Evolutionary conservation across 495 filamentous ascomycete genomes (phyloP), one percentile per base, ranked within the genome.

Genomic region (Glutinoglossum americanum): DNA sequence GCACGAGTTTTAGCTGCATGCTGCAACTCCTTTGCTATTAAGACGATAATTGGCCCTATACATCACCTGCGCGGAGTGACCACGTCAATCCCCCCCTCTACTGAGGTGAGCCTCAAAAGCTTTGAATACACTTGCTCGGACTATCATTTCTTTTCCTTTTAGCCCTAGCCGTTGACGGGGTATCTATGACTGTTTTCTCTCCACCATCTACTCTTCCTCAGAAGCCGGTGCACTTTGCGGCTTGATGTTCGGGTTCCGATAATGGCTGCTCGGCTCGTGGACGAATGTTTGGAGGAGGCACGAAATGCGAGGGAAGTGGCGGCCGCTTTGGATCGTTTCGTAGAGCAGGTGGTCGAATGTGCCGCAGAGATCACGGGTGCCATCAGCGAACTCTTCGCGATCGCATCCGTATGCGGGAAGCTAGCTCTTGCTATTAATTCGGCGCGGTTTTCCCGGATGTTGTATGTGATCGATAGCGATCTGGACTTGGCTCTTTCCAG

Each of bases 341-440:
- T 56, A n/a, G 54, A 39, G 54, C 33, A 39, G 25, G 54, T 56
- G 21, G 19, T 45, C 10, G 54, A 56, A 27, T 39, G 39, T 23
- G 25, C 32, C 7, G 26, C 54, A 25, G 39, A 56, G n/a, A 56
- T 56, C n/a, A 39, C 54, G 32, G 39, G 39, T 45, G 54, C 39
- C 13, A 56, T 56, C 54, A 56, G 54, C 32, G 39, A 56, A n/a
- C 54, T 56, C 32, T 56, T 39, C 32, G 54, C 33, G 23, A 56
- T 56, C 32, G 15, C 49, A 21, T 53, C 49, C 26, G 49, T 53
- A 10, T 53, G 49, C 26, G 49, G 49, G 13, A 53, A 53, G 28
- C 11, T 53, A 25, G 49, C 49, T 13, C 49, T n/a, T 11, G 49
- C 49, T 15, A 53, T 53, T 21, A 53, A 30, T 28, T 53, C 49